These are phyloP conservation scores for Anisodus tanguticus DNA, from an alignment of 257 asterid genomes.

Conservation along the genomic window DNA sequence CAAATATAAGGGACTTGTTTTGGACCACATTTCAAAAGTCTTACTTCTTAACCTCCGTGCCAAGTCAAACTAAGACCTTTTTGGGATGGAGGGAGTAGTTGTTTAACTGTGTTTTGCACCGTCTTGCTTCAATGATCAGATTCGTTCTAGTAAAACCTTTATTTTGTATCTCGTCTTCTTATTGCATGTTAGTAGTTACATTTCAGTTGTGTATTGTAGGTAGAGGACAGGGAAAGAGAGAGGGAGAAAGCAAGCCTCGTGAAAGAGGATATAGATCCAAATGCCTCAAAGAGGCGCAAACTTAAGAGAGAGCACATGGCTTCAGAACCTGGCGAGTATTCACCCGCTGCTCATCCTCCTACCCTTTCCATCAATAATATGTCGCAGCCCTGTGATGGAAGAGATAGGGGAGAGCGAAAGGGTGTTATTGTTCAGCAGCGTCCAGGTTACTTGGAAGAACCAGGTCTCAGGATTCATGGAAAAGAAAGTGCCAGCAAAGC, in stretches of 20 bases:
- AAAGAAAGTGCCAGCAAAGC: slow-evolving; percentile 78
- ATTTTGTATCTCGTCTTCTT: slow-evolving; percentile 3
- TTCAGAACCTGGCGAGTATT: slow-evolving; percentile 92
- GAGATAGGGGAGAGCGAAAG: slow-evolving; percentile 89
- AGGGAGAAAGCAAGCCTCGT: slow-evolving; percentile 60
- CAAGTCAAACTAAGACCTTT: background rate
- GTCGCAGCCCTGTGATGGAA: slow-evolving; percentile 68
- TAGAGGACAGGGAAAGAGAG: slow-evolving; percentile 85
- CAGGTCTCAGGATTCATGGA: slow-evolving; percentile 71
- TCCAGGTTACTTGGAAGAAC: slow-evolving; percentile 78
- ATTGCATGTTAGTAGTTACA: slow-evolving; percentile 23
- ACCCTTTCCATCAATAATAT: slow-evolving; percentile 59
- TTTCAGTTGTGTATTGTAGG: slow-evolving; percentile 45
- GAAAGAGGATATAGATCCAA: slow-evolving; percentile 83
- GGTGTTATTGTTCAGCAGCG: slow-evolving; percentile 70
- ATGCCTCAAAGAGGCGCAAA: slow-evolving; percentile 87
- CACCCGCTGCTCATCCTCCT: slow-evolving; percentile 67
- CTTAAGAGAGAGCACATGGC: slow-evolving; percentile 83
- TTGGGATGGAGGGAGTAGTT: background rate
- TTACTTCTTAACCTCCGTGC: too few species aligned
- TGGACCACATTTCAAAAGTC: too few species aligned
- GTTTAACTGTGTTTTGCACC: background rate
- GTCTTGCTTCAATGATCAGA: background rate
- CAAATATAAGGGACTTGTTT: too few species aligned
- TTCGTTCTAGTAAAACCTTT: slow-evolving; percentile 9